These are phyloP conservation scores for Avena eriantha DNA, from an alignment of 176 grass and related monocot genomes.

Conservation along the genomic window DNA sequence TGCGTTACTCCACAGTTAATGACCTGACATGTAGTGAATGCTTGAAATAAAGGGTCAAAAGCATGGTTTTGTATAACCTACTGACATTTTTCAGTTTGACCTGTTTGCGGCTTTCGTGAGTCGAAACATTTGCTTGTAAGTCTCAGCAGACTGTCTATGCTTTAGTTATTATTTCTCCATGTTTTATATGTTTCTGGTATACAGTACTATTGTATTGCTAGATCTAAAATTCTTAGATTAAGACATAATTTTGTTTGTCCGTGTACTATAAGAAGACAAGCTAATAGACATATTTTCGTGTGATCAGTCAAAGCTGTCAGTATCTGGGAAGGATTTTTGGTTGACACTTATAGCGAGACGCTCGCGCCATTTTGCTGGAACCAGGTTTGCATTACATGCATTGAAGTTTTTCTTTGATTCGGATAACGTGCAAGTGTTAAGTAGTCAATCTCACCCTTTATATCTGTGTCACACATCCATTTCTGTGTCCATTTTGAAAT, in stretches of 20 bases:
- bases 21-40: conserved; percentile 60
- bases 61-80: conserved; percentile 55
- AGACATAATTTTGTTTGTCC: too few relatives aligned
- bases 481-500: conserved; percentile 40
- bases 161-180: conserved; percentile 31
- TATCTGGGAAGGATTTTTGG: conserved; percentile 84
- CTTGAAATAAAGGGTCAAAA: conserved; percentile 60
- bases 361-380: conserved; percentile 99
- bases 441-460: neutral
- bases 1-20: conserved; percentile 32
- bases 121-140: conserved; percentile 62
- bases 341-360: conserved; percentile 96
- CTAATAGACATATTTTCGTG: conserved; percentile 43
- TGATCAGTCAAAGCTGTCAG: conserved; percentile 73
- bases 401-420: conserved; percentile 33
- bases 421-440: neutral
- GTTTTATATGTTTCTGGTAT: conserved; percentile 25
- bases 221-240: too few relatives aligned
- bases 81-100: conserved; percentile 67
- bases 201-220: neutral
- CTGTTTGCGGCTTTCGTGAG: conserved; percentile 57
- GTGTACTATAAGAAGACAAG: conserved; percentile 11
- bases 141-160: conserved; percentile 50
- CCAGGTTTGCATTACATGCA: conserved; percentile 65
- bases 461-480: conserved; percentile 9